A percentile compares a stretch with the other conserved stretches of the same genome.
phyloP scores from a whole-genome alignment of 2,329 filamentous ascomycete genomes.

The Pseudocercospora fijiensis region DNA sequence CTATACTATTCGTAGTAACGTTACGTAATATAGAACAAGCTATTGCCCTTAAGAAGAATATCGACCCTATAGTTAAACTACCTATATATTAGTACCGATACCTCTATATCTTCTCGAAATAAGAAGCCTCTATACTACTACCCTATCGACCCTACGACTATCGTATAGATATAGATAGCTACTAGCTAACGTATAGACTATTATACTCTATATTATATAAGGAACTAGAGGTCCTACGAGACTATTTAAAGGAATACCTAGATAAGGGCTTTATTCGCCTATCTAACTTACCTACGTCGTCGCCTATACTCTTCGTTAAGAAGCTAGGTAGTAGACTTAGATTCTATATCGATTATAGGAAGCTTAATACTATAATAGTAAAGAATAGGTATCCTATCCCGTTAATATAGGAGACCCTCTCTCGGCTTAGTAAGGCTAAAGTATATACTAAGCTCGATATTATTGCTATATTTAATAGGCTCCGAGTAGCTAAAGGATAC shows the following conservation, averaged over 20 bases:
- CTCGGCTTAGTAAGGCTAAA: conserved; percentile 23
- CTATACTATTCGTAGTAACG: background rate
- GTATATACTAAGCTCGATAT: too few species aligned
- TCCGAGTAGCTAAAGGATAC: conserved; percentile 28
- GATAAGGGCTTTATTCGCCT: background rate
- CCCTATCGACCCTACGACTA: background rate
- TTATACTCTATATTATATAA: background rate
- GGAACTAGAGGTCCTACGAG: background rate
- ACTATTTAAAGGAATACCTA: background rate
- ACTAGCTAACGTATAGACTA: background rate
- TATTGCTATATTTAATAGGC: conserved; percentile 27
- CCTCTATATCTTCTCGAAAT: background rate
- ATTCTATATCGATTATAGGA: conserved; percentile 35
- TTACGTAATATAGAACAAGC: background rate
- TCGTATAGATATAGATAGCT: background rate
- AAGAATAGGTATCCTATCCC: conserved; percentile 35
- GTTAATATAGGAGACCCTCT: too few species aligned
- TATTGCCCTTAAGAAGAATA: background rate
- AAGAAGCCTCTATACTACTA: background rate
- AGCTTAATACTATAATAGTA: conserved; percentile 35
- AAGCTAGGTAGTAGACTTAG: too few species aligned
- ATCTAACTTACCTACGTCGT: background rate
- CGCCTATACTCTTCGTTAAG: background rate
- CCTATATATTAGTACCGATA: background rate
- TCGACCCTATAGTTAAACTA: background rate